These are phyloP conservation scores for Acorus gramineus DNA, from an alignment of 106 monocot genomes.

Conservation along the genomic window DNA sequence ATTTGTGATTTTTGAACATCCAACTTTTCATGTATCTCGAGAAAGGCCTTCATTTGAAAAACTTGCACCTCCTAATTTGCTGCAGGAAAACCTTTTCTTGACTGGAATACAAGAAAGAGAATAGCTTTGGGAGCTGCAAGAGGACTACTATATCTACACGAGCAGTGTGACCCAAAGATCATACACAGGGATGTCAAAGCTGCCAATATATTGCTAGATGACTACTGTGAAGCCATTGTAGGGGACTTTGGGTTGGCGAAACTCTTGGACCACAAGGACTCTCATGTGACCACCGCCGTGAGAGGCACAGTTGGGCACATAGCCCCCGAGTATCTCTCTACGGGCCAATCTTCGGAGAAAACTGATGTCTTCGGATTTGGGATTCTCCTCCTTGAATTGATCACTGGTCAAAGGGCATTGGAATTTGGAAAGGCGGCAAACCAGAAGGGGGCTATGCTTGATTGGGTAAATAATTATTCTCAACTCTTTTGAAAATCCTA, in stretches of 20 bases:
- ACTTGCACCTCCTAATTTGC: no score
- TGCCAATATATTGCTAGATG: constrained; percentile 18
- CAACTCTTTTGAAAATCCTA: no score
- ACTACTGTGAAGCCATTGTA: constrained; percentile 16
- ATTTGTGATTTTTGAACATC: no score
- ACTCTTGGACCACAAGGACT: constrained; percentile 18
- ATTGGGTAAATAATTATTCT: constrained; percentile 36
- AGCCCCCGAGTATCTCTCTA: constrained; percentile 51
- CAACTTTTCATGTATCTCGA: no score
- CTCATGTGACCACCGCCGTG: constrained; percentile 20
- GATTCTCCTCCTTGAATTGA: constrained; percentile 54
- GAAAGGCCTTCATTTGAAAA: no score
- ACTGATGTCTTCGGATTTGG: constrained; percentile 73
- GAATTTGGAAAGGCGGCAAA: constrained; percentile 52
- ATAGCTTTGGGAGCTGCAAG: constrained; percentile 22
- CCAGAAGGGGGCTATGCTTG: constrained; percentile 57
- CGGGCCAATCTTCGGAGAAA: constrained; percentile 70
- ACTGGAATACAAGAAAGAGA: background rate
- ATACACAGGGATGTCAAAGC: constrained; percentile 25
- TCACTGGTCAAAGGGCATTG: constrained; percentile 51
- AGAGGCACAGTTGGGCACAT: constrained; percentile 20
- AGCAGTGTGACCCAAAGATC: constrained; percentile 27
- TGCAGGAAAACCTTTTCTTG: no score
- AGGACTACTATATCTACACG: constrained; percentile 15
- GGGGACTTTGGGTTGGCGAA: constrained; percentile 22